Evolutionary conservation across 305 asterid species (phyloP), one percentile per base, ranked within the genome.

Genomic region (Lippia alba): DNA sequence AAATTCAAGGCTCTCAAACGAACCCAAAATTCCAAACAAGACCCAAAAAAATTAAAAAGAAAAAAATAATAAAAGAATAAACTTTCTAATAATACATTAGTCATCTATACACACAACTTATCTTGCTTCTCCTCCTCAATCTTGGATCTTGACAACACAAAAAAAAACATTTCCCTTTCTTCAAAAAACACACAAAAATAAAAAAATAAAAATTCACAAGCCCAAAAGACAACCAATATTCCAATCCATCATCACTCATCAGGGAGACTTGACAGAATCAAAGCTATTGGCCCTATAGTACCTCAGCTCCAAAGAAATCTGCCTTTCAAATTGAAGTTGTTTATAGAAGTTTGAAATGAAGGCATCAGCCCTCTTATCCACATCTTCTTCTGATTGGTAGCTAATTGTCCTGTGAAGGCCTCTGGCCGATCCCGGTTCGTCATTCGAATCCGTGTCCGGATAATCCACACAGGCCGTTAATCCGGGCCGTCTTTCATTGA

Each of bases 321-420:
- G 96, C 69, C 96, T 85, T 58, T 91, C 97, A 45, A 84, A 19
- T 64, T 51, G 74, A 36, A 89, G 91, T 33, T 85, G 96, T 74
- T 76, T 84, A 30, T 87, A 71, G 16, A 89, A 91, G 32, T 91
- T 91, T 0, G 86, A 80, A 18, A 91, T 91, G 55, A 91, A 91
- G 60, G 80, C 86, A 8, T 91, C 97, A 12, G 97, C 92, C 44
- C 84, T 86, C 72, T 81, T 87, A 32, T 91, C 92, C 8, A 91
- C 66, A 73, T 91, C 97, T 56, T 91, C 97, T 16, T 85, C 92
- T 2, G 85, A 85, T 0, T 86, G 91, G 50, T 72, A 86, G 70
- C 96, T 85, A 2, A 65, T 70, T 0, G 89, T 83, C 78, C 91
- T 75, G 14, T 64, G 81, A 24, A 83, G 71, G 18, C 75, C 78